Evolutionary conservation across 2,329 filamentous ascomycete genomes (phyloP).

Genomic region (Aspergillus fumigatiaffinis): DNA sequence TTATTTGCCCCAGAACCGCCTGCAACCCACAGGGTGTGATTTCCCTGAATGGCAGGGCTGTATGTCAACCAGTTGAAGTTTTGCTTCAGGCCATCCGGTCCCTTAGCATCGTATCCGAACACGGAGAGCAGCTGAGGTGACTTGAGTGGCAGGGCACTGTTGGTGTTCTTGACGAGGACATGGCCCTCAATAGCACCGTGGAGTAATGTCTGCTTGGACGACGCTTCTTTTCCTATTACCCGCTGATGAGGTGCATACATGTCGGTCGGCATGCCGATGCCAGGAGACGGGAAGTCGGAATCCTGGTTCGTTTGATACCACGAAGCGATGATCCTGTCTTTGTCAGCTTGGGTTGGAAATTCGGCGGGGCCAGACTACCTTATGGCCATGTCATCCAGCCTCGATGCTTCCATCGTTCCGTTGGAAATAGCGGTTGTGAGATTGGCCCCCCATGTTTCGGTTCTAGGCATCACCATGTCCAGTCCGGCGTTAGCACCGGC

Average conservation of each 20-base stretch:
- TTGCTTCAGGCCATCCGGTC: conserved; percentile 1
- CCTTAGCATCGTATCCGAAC: conserved; percentile 23
- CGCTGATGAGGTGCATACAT: conserved; percentile 12
- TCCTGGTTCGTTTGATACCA: conserved; percentile 40
- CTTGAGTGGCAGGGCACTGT: conserved; percentile 47
- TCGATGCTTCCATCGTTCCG: conserved; percentile 50
- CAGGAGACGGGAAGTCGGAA: conserved; percentile 14
- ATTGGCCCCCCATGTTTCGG: conserved; percentile 20
- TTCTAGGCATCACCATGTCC: conserved; percentile 23
- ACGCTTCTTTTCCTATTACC: conserved; percentile 47
- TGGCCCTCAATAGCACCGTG: conserved; percentile 56
- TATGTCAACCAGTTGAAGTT: neutral
- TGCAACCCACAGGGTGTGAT: conserved; percentile 45
- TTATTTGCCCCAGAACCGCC: conserved; percentile 49
- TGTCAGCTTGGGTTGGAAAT: neutral
- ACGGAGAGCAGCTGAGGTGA: conserved; percentile 20
- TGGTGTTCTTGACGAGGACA: conserved; percentile 52
- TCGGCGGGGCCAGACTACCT: conserved; percentile 13
- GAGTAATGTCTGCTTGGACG: conserved; percentile 30
- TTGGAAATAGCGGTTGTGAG: conserved; percentile 58
- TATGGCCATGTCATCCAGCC: conserved; percentile 60
- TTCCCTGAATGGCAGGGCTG: conserved; percentile 17
- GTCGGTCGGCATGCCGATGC: conserved; percentile 20
- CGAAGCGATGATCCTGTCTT: conserved; percentile 37
- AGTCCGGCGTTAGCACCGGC: conserved; percentile 21